Conservation (phyloP, 345 rosid species). For the Microcos paniculata region DNA sequence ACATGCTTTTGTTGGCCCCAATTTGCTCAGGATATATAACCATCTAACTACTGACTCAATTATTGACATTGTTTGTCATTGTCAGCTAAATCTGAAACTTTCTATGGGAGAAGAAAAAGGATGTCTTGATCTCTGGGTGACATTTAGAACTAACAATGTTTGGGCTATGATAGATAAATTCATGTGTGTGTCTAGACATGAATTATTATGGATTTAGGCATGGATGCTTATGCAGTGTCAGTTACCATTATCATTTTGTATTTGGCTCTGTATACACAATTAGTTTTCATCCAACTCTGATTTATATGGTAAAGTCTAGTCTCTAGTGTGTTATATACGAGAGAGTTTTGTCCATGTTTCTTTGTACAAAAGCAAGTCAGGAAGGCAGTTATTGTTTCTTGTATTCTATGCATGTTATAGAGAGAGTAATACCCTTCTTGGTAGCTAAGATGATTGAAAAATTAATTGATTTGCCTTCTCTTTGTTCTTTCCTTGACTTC, state of each 20-base stretch:
- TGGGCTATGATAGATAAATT: not conserved
- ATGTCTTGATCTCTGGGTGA: not conserved
- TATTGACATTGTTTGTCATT: not conserved
- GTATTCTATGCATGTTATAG: not conserved
- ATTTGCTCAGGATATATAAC: not conserved
- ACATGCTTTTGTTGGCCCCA: not conserved
- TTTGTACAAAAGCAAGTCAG: not conserved
- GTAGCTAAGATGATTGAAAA: not conserved
- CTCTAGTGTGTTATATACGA: not conserved
- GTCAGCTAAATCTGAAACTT: not conserved
- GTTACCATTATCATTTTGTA: not conserved
- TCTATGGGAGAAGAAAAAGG: not conserved
- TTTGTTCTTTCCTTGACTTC: not conserved
- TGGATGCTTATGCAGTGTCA: not conserved
- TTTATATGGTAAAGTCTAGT: not conserved
- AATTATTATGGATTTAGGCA: not conserved
- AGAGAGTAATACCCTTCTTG: not conserved
- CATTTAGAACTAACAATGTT: not conserved
- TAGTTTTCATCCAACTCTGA: not conserved
- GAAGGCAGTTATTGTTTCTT: not conserved
- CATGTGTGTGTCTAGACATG: not conserved
- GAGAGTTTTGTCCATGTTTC: not conserved
- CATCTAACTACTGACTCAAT: not conserved
- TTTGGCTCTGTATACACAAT: not conserved
- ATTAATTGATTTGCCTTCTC: not conserved